Conservation (phyloP, 1,139 yeast genomes). For the Wickerhamomyces sp. region DNA sequence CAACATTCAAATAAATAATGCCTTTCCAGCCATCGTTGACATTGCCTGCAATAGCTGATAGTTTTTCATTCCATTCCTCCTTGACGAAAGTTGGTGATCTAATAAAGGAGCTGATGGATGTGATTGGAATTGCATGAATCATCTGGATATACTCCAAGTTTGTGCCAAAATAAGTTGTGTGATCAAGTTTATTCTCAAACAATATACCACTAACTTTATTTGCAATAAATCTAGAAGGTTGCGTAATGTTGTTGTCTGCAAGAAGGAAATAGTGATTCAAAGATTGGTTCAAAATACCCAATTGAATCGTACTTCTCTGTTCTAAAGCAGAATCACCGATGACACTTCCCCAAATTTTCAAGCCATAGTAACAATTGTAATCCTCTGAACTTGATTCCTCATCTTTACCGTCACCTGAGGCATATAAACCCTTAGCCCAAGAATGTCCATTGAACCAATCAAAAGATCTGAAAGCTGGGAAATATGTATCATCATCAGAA, state of each 20-base stretch:
- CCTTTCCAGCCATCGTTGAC: constrained; percentile 88
- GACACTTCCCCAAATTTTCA: constrained; percentile 65
- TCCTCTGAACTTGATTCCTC: constrained; percentile 78
- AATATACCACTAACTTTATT: constrained; percentile 75
- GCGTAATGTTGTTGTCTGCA: constrained; percentile 40
- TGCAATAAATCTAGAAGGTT: constrained; percentile 50
- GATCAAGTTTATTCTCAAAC: constrained; percentile 86
- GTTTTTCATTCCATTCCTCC: constrained; percentile 72
- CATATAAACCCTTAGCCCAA: constrained; percentile 75
- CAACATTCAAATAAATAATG: constrained; percentile 71
- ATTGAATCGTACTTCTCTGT: constrained; percentile 55
- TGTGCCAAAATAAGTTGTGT: constrained; percentile 85
- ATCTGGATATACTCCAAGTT: constrained; percentile 84
- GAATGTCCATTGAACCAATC: constrained; percentile 81
- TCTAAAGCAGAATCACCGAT: constrained; percentile 49
- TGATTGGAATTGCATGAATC: constrained; percentile 89
- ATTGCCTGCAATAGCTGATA: constrained; percentile 43
- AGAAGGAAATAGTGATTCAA: constrained; percentile 60
- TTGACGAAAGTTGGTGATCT: constrained; percentile 65
- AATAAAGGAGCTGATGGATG: constrained; percentile 77
- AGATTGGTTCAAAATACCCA: constrained; percentile 54
- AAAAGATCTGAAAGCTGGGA: constrained; percentile 74
- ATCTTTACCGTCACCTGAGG: constrained; percentile 74
- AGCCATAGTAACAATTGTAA: constrained; percentile 67
- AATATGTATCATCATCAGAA: constrained; percentile 45